These are phyloP conservation scores for Phylloporus arenicola DNA, from an alignment of 768 basidiomycete species.

Conservation along the genomic window DNA sequence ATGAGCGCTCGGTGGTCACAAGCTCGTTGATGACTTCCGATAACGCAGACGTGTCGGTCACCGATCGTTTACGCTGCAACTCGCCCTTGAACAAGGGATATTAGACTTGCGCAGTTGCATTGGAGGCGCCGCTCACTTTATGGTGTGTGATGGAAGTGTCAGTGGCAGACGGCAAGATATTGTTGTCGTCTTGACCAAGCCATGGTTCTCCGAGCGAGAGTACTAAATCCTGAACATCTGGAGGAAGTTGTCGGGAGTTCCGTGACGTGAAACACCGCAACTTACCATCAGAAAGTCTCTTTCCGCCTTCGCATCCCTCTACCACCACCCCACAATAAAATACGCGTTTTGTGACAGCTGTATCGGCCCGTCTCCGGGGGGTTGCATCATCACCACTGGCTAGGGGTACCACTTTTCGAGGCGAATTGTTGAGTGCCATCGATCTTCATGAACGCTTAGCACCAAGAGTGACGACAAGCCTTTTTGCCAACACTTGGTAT, in stretches of 20 bases:
- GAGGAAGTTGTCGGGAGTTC: constrained; percentile 8
- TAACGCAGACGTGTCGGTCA: constrained; percentile 61
- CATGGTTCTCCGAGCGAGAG: constrained; percentile 70
- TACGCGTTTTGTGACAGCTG: constrained; percentile 63
- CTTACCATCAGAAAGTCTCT: constrained; percentile 62
- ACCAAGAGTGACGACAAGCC: neutral
- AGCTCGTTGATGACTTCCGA: constrained; percentile 79
- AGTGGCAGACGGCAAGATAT: constrained; percentile 41
- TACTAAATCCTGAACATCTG: constrained; percentile 77
- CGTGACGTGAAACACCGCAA: constrained; percentile 2
- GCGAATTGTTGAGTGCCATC: constrained; percentile 67
- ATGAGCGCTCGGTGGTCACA: constrained; percentile 82
- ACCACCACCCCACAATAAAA: constrained; percentile 90
- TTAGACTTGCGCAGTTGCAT: constrained; percentile 8
- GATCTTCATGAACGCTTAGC: constrained; percentile 15
- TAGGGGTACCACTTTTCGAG: constrained; percentile 68
- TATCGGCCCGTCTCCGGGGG: constrained; percentile 35
- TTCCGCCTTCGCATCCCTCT: constrained; percentile 72
- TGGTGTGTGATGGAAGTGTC: constrained; percentile 34
- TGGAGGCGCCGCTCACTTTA: constrained; percentile 37
- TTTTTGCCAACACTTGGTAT: neutral
- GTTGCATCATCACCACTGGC: constrained; percentile 61
- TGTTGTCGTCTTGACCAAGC: constrained; percentile 44
- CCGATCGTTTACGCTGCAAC: constrained; percentile 46
- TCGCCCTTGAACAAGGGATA: constrained; percentile 19